Base-by-base conservation (phyloP, 345 rosid genomes). In the Eutrema yunnanense region DNA sequence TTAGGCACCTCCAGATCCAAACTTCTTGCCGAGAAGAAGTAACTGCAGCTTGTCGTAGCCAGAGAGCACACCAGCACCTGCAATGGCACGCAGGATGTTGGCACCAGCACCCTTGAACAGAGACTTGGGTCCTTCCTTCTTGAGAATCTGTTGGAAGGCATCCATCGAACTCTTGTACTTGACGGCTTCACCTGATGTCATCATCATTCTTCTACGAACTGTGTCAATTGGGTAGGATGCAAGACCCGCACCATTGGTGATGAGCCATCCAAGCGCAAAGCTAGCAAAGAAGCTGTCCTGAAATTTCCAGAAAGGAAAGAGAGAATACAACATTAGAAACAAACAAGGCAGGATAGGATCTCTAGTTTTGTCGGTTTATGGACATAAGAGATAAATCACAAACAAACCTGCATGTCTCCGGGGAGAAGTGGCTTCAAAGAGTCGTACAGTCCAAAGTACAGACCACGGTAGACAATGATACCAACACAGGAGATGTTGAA, bases 51-150 rank as follows among this genome's bases (percentile, higher is more conserved):
- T 91, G 82, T 91, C 97, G 26, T 91, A 91, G 44, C 97, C 97
- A 19, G 97, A 85, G 2, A 91, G 92, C 79, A 91, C 97, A 82
- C 97, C 97, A 73, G 96, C 97, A 80, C 97, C 97, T 5, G 97
- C 97, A 50, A 91, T 29, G 2, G 97, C 96, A 69, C 97, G 96
- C 6, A 91, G 85, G 67, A 91, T 85, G 81, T 91, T 91, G 37
- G 97, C 97, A 36, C 97, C 97, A 53, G 97, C 97, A 65, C 97
- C 97, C 88, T 89, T 89, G 77, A 91, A 91, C 12, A 89, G 86
- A 16, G 96, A 91, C 84, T 59, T 91, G 41, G 88, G 65, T 62
- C 97, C 96, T 80, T 91, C 97, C 2, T 91, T 91, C 87, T 87
- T 91, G 55, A 91, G 40, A 80, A 91, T 91, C 79, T 91, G 96